These are phyloP conservation scores for Schwanniomyces sp. DNA, from an alignment of 805 yeast species.

Conservation along the genomic window DNA sequence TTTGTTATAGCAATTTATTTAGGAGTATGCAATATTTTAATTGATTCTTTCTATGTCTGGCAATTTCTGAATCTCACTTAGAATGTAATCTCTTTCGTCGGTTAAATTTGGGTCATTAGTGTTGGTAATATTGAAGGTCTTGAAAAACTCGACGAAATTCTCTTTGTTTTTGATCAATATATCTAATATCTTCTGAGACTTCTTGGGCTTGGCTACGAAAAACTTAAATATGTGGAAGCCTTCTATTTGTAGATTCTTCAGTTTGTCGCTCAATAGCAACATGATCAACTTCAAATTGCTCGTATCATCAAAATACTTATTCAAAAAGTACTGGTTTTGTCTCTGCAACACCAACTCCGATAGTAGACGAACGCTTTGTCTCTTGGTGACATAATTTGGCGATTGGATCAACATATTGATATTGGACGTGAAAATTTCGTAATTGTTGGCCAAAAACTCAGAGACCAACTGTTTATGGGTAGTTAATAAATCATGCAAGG, in stretches of 20 bases:
- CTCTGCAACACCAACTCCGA: constrained; percentile 70
- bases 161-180: constrained; percentile 81
- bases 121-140: constrained; percentile 59
- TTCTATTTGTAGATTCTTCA: constrained; percentile 84
- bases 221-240: constrained; percentile 93
- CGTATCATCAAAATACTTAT: constrained; percentile 73
- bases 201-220: constrained; percentile 94
- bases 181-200: constrained; percentile 75
- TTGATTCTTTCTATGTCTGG: constrained; percentile 54
- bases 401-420: constrained; percentile 74
- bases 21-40: constrained; percentile 3
- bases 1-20: constrained; percentile 1
- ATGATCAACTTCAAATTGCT: constrained; percentile 83
- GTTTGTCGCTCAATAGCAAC: constrained; percentile 83
- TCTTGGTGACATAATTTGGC: constrained; percentile 84
- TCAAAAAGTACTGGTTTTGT: constrained; percentile 70
- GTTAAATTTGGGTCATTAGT: constrained; percentile 65
- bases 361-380: constrained; percentile 81
- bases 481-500: constrained; percentile 68
- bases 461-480: constrained; percentile 66
- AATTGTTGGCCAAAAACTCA: constrained; percentile 64
- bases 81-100: constrained; percentile 80
- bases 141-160: constrained; percentile 68
- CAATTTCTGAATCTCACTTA: constrained; percentile 67
- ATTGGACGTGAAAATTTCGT: constrained; percentile 54